Conservation (phyloP, 2,329 filamentous ascomycete species). For the Rhytidhysteron rufulum region DNA sequence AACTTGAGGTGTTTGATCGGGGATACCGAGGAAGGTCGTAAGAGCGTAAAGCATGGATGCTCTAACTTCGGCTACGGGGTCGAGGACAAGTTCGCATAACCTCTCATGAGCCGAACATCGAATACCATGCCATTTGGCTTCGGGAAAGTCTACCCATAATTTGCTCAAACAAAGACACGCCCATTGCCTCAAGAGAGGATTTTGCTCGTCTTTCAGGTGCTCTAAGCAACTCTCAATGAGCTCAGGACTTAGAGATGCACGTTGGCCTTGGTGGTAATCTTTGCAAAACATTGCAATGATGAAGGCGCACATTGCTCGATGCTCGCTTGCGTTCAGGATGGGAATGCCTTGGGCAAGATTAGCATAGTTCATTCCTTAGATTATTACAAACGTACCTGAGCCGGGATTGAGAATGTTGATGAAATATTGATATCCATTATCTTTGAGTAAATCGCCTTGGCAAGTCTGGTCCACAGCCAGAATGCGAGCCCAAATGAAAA, state of each 20-base stretch:
- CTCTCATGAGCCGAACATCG: conserved; percentile 78
- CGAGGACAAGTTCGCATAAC: conserved; percentile 74
- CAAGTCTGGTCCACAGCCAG: conserved; percentile 92
- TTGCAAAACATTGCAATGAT: conserved; percentile 97
- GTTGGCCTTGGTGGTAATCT: conserved; percentile 85
- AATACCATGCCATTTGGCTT: conserved; percentile 96
- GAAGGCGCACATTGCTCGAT: conserved; percentile 98
- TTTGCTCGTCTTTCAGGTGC: conserved; percentile 81
- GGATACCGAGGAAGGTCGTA: conserved; percentile 90
- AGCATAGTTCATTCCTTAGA: conserved; percentile 2
- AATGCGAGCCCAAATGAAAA: conserved; percentile 97
- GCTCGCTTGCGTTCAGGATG: conserved; percentile 83
- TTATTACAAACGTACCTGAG: conserved; percentile 46
- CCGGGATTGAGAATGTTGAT: conserved; percentile 84
- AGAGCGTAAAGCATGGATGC: conserved; percentile 91
- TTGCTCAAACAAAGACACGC: conserved; percentile 93
- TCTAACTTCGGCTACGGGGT: conserved; percentile 86
- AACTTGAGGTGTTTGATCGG: conserved; percentile 86
- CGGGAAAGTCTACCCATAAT: conserved; percentile 84
- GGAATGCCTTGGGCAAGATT: conserved; percentile 56
- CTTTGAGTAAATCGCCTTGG: conserved; percentile 90
- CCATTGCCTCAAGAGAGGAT: conserved; percentile 88
- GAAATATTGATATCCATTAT: conserved; percentile 97
- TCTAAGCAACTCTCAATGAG: conserved; percentile 83
- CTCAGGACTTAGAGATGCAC: conserved; percentile 84